Conservation (phyloP, 2,329 filamentous ascomycete genomes). For the Xylariaceae sp. region DNA sequence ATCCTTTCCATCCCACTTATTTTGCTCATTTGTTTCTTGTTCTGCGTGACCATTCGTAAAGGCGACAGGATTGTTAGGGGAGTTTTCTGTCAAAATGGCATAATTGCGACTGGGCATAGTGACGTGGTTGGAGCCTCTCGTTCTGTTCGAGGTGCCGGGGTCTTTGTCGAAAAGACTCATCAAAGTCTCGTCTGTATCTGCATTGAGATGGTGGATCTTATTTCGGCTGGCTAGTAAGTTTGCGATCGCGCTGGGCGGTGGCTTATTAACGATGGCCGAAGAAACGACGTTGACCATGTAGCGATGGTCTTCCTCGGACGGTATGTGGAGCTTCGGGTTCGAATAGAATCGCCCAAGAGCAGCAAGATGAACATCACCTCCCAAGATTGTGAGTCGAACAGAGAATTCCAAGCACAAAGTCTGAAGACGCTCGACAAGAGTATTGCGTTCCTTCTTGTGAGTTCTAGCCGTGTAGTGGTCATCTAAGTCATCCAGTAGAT, state of each 20-base stretch:
- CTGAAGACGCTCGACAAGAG: constrained; percentile 77
- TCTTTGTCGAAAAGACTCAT: constrained; percentile 90
- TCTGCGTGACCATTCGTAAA: constrained; percentile 17
- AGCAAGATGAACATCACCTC: constrained; percentile 89
- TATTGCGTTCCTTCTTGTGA: constrained; percentile 83
- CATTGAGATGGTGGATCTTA: constrained; percentile 68
- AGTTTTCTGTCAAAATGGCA: constrained; percentile 85
- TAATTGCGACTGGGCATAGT: constrained; percentile 94
- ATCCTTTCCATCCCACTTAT: constrained; percentile 49
- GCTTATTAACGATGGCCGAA: constrained; percentile 93
- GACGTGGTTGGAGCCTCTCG: constrained; percentile 69
- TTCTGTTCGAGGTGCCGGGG: constrained; percentile 73
- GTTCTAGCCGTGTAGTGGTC: constrained; percentile 93
- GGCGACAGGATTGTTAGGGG: constrained; percentile 48
- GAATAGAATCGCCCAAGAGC: constrained; percentile 94
- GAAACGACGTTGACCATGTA: constrained; percentile 96
- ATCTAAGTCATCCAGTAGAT: constrained; percentile 87
- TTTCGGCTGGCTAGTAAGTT: constrained; percentile 89
- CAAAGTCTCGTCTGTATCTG: constrained; percentile 84
- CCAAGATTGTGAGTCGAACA: constrained; percentile 84
- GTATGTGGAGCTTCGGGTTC: constrained; percentile 72
- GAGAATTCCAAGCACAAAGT: constrained; percentile 80
- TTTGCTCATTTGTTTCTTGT: constrained; percentile 6
- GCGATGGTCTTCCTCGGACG: constrained; percentile 77
- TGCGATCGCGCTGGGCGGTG: constrained; percentile 79